phyloP scores from a whole-genome alignment of 495 filamentous ascomycete genomes.

The Annulohypoxylon moriforme region DNA sequence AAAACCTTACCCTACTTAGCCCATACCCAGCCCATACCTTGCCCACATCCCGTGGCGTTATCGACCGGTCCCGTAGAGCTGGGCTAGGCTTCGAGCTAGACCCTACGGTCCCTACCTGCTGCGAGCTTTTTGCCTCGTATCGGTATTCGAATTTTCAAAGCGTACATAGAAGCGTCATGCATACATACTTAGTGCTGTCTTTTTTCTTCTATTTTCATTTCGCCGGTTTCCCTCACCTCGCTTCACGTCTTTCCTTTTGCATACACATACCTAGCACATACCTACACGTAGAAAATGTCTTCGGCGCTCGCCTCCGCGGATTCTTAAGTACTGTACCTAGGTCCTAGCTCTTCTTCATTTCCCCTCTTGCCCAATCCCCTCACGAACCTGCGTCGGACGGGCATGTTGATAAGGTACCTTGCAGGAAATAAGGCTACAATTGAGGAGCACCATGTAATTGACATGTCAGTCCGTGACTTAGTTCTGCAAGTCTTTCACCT shows the following conservation, averaged over 20 bases:
- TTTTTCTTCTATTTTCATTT: constrained; percentile 15
- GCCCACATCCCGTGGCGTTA: constrained; percentile 7
- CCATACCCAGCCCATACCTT: background rate
- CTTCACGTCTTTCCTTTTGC: constrained; percentile 1
- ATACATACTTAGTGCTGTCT: background rate
- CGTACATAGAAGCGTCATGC: constrained; percentile 37
- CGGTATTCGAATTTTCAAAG: constrained; percentile 23
- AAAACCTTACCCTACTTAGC: background rate
- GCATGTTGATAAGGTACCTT: constrained; percentile 40
- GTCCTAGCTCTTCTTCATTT: constrained; percentile 19
- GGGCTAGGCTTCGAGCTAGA: constrained; percentile 30
- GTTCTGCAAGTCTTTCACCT: constrained; percentile 2
- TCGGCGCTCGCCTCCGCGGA: constrained; percentile 20
- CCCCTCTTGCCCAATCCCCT: constrained; percentile 31
- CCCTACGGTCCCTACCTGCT: constrained; percentile 29
- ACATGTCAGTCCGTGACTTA: constrained; percentile 14
- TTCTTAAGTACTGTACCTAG: constrained; percentile 3
- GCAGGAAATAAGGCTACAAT: constrained; percentile 43
- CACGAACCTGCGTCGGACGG: constrained; percentile 23
- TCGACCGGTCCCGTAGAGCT: constrained; percentile 30
- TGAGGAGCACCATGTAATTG: constrained; percentile 15
- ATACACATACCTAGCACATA: background rate
- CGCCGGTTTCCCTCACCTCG: constrained; percentile 37
- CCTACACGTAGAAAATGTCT: constrained; percentile 8
- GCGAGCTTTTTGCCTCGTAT: constrained; percentile 39